Percentiles rank a stretch among this genome's conserved stretches.
These are phyloP conservation scores for Tulasnella sp. DNA, from an alignment of 768 basidiomycete species.

Conservation along the genomic window DNA sequence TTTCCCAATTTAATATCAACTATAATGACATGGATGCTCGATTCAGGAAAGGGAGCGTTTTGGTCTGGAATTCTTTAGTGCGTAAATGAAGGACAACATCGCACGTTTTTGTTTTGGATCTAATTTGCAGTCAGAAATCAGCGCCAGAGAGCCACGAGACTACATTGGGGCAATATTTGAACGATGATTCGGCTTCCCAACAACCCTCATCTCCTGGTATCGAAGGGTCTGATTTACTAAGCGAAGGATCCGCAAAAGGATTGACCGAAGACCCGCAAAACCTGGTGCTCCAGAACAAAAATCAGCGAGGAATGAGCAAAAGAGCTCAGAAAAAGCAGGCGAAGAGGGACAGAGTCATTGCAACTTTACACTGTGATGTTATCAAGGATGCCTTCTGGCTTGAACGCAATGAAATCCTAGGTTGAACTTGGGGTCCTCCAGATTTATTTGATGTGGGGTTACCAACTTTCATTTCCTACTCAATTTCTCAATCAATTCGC, in stretches of 20 bases:
- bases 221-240: neutral
- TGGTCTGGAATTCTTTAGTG: constrained; percentile 43
- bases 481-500: too few relatives aligned
- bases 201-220: too few relatives aligned
- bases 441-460: too few relatives aligned
- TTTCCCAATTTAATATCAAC: constrained; percentile 68
- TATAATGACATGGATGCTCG: constrained; percentile 64
- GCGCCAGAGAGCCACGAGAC: neutral
- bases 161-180: neutral
- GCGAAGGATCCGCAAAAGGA: neutral
- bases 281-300: neutral
- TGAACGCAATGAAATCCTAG: constrained; percentile 40
- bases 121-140: neutral
- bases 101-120: neutral
- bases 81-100: neutral
- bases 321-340: constrained; percentile 29
- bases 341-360: constrained; percentile 24
- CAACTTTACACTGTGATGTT: constrained; percentile 67
- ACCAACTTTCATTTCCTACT: too few relatives aligned
- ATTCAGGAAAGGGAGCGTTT: constrained; percentile 73
- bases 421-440: too few relatives aligned
- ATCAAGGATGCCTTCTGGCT: constrained; percentile 75
- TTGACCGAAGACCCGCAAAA: neutral
- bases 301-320: constrained; percentile 24
- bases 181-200: too few relatives aligned